Conservation (phyloP, 345 rosid genomes). For the Eucalyptus urophylla region DNA sequence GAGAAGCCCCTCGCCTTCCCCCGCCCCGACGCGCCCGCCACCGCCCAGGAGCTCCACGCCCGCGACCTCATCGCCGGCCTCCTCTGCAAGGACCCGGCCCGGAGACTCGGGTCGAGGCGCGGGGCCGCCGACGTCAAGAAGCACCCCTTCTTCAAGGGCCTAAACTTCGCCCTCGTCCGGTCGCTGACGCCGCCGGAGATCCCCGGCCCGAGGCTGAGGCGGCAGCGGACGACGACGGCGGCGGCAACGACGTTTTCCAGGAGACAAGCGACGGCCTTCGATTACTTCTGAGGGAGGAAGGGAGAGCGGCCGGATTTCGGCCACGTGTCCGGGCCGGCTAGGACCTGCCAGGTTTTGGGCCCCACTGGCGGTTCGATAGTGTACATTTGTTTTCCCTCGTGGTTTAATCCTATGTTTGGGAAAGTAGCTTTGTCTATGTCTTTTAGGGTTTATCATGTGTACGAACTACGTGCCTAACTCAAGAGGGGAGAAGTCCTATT, state of each 20-base stretch:
- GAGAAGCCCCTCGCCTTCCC: constrained; percentile 60
- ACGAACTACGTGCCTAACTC: not conserved
- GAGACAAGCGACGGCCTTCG: constrained; percentile 34
- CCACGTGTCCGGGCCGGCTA: constrained; percentile 16
- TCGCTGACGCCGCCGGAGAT: constrained; percentile 64
- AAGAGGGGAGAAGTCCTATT: not conserved
- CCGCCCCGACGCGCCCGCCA: constrained; percentile 18
- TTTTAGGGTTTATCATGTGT: not conserved
- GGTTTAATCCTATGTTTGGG: not conserved
- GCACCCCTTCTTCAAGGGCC: constrained; percentile 73
- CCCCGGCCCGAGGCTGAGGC: constrained; percentile 24
- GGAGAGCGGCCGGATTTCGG: not conserved
- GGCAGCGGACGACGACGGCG: constrained; percentile 19
- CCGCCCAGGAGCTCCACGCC: constrained; percentile 48
- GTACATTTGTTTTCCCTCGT: not conserved
- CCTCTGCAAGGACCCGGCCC: constrained; percentile 59
- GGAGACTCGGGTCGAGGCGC: constrained; percentile 65
- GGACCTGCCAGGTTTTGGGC: constrained; percentile 23
- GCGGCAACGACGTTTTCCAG: not conserved
- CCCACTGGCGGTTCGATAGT: not conserved
- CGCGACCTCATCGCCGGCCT: constrained; percentile 56
- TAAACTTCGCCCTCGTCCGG: constrained; percentile 75
- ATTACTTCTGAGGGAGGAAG: constrained; percentile 37
- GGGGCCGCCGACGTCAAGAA: constrained; percentile 85
- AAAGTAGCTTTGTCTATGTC: not conserved